These are phyloP conservation scores for Tetrahymena borealis DNA, from an alignment of 73 alveolate genomes.

Conservation along the genomic window DNA sequence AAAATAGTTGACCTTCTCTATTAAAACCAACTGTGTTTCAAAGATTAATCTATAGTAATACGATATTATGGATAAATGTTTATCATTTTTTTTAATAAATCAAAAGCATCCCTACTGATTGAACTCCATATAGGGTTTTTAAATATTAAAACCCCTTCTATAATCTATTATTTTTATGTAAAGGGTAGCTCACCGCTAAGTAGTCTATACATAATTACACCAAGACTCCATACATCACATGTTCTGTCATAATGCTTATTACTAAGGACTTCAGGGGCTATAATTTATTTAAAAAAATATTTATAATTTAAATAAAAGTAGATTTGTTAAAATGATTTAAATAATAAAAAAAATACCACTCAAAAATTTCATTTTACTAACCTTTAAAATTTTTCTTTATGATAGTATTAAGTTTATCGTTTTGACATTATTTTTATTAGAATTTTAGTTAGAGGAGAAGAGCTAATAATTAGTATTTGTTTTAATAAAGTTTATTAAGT, in stretches of 20 bases:
- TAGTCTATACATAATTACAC: slow-evolving; percentile 56
- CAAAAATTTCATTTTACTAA: too few species aligned
- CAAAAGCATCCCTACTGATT: background rate
- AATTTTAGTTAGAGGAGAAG: too few species aligned
- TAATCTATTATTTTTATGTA: background rate
- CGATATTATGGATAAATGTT: background rate
- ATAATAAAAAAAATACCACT: background rate
- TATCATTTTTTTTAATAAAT: background rate
- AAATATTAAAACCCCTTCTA: background rate
- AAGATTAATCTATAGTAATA: background rate
- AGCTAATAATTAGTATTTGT: too few species aligned
- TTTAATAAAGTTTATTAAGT: too few species aligned
- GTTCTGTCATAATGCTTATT: background rate
- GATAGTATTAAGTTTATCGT: too few species aligned
- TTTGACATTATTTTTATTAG: too few species aligned
- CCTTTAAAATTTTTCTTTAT: too few species aligned
- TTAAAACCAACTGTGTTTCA: background rate
- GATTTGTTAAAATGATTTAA: too few species aligned
- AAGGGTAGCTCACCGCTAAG: slow-evolving; percentile 61
- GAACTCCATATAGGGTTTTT: background rate
- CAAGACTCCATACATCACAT: slow-evolving; percentile 73
- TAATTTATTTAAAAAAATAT: background rate
- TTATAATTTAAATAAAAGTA: background rate
- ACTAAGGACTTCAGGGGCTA: background rate
- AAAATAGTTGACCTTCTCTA: background rate